Conservation (phyloP, 2,329 filamentous ascomycete species). For the Hypoxylon sp. region DNA sequence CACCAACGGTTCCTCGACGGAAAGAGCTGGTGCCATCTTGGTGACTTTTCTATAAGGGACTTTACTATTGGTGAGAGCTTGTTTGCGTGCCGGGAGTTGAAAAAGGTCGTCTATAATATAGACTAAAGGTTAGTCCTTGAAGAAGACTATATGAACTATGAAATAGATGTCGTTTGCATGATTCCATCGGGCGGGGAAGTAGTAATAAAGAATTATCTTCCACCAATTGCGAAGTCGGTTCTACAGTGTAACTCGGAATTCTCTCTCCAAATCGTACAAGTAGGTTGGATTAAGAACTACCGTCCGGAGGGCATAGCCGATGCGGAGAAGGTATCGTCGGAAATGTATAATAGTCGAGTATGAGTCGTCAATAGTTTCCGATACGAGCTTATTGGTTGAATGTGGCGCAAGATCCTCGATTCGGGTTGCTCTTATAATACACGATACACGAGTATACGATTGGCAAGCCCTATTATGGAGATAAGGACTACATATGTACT, state of each 20-base stretch:
- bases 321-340: slow-evolving; percentile 27
- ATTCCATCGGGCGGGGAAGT: slow-evolving; percentile 36
- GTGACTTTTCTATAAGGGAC: slow-evolving; percentile 34
- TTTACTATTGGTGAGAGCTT: slow-evolving; percentile 19
- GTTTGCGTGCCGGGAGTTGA: not conserved
- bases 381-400: slow-evolving; percentile 3
- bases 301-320: slow-evolving; percentile 13
- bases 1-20: slow-evolving; percentile 10
- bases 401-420: slow-evolving; percentile 7
- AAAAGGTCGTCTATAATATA: not conserved
- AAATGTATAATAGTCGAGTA: slow-evolving; percentile 1
- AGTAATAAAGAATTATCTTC: slow-evolving; percentile 18
- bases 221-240: slow-evolving; percentile 32
- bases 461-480: too few relatives aligned
- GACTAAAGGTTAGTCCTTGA: too few relatives aligned
- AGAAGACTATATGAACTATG: slow-evolving; percentile 1
- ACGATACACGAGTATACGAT: too few relatives aligned
- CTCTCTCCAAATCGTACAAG: slow-evolving; percentile 29
- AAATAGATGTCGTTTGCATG: slow-evolving; percentile 14
- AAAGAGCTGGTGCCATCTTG: slow-evolving; percentile 14
- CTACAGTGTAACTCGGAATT: slow-evolving; percentile 8
- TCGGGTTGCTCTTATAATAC: not conserved
- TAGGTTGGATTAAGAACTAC: slow-evolving; percentile 18
- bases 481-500: too few relatives aligned
- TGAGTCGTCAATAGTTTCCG: slow-evolving; percentile 5